Evolutionary conservation across 2,329 filamentous ascomycete genomes (phyloP).

Genomic region (Epichloe amarillans): DNA sequence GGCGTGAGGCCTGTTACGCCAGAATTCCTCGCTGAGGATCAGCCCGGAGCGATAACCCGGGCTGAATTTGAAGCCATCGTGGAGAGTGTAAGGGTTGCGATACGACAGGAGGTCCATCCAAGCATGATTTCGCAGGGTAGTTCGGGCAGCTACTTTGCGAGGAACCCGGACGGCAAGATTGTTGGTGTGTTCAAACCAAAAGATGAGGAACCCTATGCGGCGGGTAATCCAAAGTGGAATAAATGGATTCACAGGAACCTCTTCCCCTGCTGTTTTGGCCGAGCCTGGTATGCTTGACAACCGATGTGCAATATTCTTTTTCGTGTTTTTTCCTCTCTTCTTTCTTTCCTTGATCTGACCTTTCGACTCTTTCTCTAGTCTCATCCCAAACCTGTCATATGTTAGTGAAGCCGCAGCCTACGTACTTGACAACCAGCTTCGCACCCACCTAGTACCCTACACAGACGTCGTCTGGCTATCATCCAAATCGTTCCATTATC

Average conservation of each 20-base stretch:
- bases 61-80: slow-evolving; percentile 78
- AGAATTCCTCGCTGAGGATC: slow-evolving; percentile 53
- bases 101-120: slow-evolving; percentile 81
- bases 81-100: slow-evolving; percentile 79
- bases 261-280: slow-evolving; percentile 93
- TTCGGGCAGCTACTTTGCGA: slow-evolving; percentile 94
- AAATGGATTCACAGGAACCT: slow-evolving; percentile 98
- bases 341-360: background rate
- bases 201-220: slow-evolving; percentile 95
- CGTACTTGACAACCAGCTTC: slow-evolving; percentile 78
- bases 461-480: slow-evolving; percentile 90
- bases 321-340: background rate
- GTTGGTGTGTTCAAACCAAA: slow-evolving; percentile 98
- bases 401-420: slow-evolving; percentile 96
- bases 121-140: slow-evolving; percentile 95
- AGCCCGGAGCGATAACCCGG: slow-evolving; percentile 58
- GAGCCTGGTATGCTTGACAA: slow-evolving; percentile 52
- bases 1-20: slow-evolving; percentile 69
- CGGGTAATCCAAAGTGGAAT: slow-evolving; percentile 96
- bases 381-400: slow-evolving; percentile 96
- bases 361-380: slow-evolving; percentile 24
- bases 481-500: slow-evolving; percentile 96
- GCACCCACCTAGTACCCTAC: slow-evolving; percentile 87
- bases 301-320: background rate
- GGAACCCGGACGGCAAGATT: slow-evolving; percentile 82